Conservation (phyloP, 1,139 yeast genomes). For the Yarrowia galli region DNA sequence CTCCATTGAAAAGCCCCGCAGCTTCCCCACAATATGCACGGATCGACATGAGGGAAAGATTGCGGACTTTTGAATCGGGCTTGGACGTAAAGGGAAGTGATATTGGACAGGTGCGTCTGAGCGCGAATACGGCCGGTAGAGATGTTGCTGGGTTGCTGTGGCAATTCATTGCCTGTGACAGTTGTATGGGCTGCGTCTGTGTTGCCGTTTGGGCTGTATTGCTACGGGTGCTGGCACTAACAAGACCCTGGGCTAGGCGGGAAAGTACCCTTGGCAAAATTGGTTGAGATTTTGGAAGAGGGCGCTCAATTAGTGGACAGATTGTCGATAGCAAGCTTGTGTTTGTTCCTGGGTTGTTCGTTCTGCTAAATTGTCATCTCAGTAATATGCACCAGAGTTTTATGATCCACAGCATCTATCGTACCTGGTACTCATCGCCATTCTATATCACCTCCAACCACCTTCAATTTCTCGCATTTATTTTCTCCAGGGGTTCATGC, state of each 20-base stretch:
- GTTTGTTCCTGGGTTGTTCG: no score
- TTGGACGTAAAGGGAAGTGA: slow-evolving; percentile 23
- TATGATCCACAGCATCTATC: no score
- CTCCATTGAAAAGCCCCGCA: slow-evolving; percentile 7
- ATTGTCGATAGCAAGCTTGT: not conserved
- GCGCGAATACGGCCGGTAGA: not conserved
- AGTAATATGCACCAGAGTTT: no score
- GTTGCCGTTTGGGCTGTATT: no score
- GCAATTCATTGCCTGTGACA: no score
- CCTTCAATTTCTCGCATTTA: not conserved
- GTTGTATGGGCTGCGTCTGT: not conserved
- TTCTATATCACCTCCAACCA: no score
- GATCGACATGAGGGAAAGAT: slow-evolving; percentile 14
- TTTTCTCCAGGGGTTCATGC: slow-evolving; percentile 29
- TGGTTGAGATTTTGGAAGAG: not conserved
- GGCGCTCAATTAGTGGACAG: not conserved
- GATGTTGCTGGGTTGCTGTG: not conserved
- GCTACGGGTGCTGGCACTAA: no score
- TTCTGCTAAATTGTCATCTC: no score
- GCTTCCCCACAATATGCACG: slow-evolving; percentile 31
- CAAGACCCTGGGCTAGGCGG: not conserved
- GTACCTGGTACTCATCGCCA: no score
- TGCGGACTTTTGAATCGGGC: not conserved
- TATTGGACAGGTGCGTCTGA: slow-evolving; percentile 9
- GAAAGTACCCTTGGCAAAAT: no score